These are phyloP conservation scores for Tulasnella sp. DNA, from an alignment of 768 basidiomycete species.

Conservation along the genomic window DNA sequence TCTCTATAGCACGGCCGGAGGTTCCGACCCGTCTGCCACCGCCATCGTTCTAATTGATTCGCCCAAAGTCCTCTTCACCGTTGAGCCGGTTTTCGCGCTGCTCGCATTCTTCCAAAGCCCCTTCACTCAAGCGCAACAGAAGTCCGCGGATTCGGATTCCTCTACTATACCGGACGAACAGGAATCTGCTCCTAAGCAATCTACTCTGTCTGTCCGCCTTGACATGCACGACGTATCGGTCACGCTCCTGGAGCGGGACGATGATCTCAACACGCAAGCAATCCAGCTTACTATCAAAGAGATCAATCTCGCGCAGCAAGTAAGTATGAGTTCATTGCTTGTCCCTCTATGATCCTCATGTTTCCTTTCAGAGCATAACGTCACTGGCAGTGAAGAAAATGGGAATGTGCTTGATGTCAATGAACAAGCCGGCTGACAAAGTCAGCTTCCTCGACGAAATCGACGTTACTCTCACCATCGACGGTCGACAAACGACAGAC, in stretches of 20 bases:
- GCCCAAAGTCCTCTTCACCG: slow-evolving; percentile 81
- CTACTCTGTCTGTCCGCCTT: slow-evolving; percentile 51
- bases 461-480: slow-evolving; percentile 76
- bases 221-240: slow-evolving; percentile 87
- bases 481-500: slow-evolving; percentile 59
- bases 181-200: background rate
- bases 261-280: slow-evolving; percentile 66
- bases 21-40: slow-evolving; percentile 36
- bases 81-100: slow-evolving; percentile 85
- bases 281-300: slow-evolving; percentile 78
- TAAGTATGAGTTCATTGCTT: slow-evolving; percentile 20
- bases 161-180: background rate
- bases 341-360: background rate
- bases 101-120: slow-evolving; percentile 69
- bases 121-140: slow-evolving; percentile 22
- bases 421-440: slow-evolving; percentile 72
- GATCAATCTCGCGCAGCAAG: slow-evolving; percentile 85
- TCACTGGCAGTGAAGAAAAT: slow-evolving; percentile 69
- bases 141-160: slow-evolving; percentile 14
- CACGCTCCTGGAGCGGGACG: slow-evolving; percentile 76
- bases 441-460: slow-evolving; percentile 91
- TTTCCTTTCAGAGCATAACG: slow-evolving; percentile 48
- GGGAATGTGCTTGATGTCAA: slow-evolving; percentile 88
- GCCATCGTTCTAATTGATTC: slow-evolving; percentile 83
- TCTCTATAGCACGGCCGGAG: slow-evolving; percentile 58